Conservation (phyloP, 2,329 filamentous ascomycete species). For the Epicoccum sorghinum region DNA sequence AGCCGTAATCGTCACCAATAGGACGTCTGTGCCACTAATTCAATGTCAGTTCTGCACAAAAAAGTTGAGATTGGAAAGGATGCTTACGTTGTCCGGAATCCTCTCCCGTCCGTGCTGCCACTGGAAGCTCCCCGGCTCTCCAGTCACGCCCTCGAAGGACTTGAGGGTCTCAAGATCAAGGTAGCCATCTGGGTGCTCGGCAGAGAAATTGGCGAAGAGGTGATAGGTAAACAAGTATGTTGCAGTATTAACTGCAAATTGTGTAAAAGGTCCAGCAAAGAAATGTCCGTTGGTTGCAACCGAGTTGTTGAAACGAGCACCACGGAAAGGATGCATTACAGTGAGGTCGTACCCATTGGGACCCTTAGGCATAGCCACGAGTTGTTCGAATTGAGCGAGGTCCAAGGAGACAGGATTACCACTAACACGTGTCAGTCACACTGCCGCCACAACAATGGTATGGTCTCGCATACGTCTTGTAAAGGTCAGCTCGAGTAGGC, state of each 20-base stretch:
- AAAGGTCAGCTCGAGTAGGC: slow-evolving; percentile 39
- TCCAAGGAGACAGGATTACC: slow-evolving; percentile 7
- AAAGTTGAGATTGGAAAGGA: too few species aligned
- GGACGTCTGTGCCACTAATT: slow-evolving; percentile 39
- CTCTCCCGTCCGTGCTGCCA: slow-evolving; percentile 47
- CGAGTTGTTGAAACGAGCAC: slow-evolving; percentile 16
- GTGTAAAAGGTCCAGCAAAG: slow-evolving; percentile 2
- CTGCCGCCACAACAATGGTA: background rate
- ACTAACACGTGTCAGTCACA: background rate
- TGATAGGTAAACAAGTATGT: slow-evolving; percentile 12
- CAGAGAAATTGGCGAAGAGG: slow-evolving; percentile 48
- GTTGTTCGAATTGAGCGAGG: slow-evolving; percentile 3
- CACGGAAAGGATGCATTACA: slow-evolving; percentile 19
- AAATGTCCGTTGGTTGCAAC: slow-evolving; percentile 4
- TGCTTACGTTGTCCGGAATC: slow-evolving; percentile 48
- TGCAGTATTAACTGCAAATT: slow-evolving; percentile 9
- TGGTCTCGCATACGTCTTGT: slow-evolving; percentile 5
- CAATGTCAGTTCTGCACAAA: background rate
- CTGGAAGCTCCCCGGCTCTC: slow-evolving; percentile 36
- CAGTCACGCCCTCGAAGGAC: slow-evolving; percentile 48
- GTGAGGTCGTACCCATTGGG: slow-evolving; percentile 14
- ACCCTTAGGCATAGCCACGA: slow-evolving; percentile 10
- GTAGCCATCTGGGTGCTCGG: slow-evolving; percentile 37
- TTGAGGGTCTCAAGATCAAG: slow-evolving; percentile 48
- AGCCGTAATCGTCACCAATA: slow-evolving; percentile 8